A percentile compares a stretch with the other conserved stretches of the same genome.
These are phyloP conservation scores for Aureobasidium sp. DNA, from an alignment of 2,329 filamentous ascomycete genomes.

Conservation along the genomic window DNA sequence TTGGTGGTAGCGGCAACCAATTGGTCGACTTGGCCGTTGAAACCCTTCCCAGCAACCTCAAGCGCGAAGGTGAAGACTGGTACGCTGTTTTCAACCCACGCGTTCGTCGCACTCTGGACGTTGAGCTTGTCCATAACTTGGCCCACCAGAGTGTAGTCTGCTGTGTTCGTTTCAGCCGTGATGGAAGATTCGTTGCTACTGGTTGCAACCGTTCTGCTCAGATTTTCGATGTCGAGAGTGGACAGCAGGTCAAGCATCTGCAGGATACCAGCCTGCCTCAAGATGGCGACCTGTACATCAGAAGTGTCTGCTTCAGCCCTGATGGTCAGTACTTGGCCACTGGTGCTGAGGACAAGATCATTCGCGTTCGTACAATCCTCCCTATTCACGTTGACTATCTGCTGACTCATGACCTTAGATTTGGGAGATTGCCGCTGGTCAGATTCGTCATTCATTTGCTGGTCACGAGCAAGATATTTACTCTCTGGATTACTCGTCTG, in stretches of 20 bases:
- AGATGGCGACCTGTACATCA: slow-evolving; percentile 88
- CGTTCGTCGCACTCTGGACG: slow-evolving; percentile 81
- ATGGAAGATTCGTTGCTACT: slow-evolving; percentile 92
- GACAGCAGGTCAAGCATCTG: slow-evolving; percentile 79
- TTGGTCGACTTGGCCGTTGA: slow-evolving; percentile 84
- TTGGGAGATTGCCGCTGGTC: slow-evolving; percentile 81
- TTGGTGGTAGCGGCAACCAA: slow-evolving; percentile 52
- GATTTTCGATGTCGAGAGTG: slow-evolving; percentile 87
- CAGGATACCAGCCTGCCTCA: slow-evolving; percentile 84
- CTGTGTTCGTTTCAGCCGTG: slow-evolving; percentile 92
- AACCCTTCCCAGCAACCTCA: slow-evolving; percentile 72
- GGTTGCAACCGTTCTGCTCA: slow-evolving; percentile 99
- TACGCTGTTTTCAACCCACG: slow-evolving; percentile 94
- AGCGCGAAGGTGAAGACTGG: slow-evolving; percentile 88
- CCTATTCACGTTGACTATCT: slow-evolving; percentile 1
- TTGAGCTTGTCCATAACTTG: slow-evolving; percentile 88
- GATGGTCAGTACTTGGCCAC: slow-evolving; percentile 91
- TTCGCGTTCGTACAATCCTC: slow-evolving; percentile 57
- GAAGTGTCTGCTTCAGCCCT: slow-evolving; percentile 97
- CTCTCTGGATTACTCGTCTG: slow-evolving; percentile 87
- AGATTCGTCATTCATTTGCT: slow-evolving; percentile 86
- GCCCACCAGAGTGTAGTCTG: slow-evolving; percentile 94
- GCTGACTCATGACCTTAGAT: slow-evolving; percentile 48
- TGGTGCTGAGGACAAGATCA: slow-evolving; percentile 94
- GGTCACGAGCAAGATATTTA: slow-evolving; percentile 99